Evolutionary conservation across 805 yeast genomes (phyloP).

Genomic region (Middelhovenomyces tepae): DNA sequence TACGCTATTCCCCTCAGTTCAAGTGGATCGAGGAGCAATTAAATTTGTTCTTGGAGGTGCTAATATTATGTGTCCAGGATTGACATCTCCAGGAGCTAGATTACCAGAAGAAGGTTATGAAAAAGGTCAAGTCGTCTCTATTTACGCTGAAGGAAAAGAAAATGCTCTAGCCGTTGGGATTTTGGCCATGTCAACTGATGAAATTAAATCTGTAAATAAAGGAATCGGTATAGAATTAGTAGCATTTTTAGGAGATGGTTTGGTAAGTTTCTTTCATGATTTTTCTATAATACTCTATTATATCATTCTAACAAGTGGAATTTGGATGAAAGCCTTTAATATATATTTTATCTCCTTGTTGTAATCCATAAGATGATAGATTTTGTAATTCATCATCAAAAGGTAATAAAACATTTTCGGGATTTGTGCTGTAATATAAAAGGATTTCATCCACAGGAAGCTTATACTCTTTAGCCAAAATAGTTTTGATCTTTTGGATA

Average conservation of each 20-base stretch:
- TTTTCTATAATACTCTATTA: too few relatives aligned
- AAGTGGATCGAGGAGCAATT: slow-evolving; percentile 93
- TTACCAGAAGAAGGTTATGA: slow-evolving; percentile 65
- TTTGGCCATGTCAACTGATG: slow-evolving; percentile 79
- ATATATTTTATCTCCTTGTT: slow-evolving; percentile 4
- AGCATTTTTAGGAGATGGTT: slow-evolving; percentile 82
- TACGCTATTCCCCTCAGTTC: slow-evolving; percentile 71
- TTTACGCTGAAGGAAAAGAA: slow-evolving; percentile 91
- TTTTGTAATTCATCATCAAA: slow-evolving; percentile 1
- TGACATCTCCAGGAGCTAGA: slow-evolving; percentile 73
- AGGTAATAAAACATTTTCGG: too few relatives aligned
- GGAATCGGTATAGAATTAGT: slow-evolving; percentile 83
- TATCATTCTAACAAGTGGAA: too few relatives aligned
- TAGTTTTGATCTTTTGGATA: slow-evolving; percentile 30
- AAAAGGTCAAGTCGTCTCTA: slow-evolving; percentile 63
- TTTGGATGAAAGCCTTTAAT: too few relatives aligned
- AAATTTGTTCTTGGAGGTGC: slow-evolving; percentile 94
- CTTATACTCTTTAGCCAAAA: slow-evolving; percentile 23
- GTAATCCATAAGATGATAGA: slow-evolving; percentile 3
- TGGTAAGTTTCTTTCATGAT: slow-evolving; percentile 22
- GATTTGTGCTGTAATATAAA: too few relatives aligned
- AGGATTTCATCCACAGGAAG: too few relatives aligned
- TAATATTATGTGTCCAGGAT: slow-evolving; percentile 93
- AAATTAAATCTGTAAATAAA: slow-evolving; percentile 71
- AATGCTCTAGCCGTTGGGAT: slow-evolving; percentile 87